Conservation (phyloP, 495 filamentous ascomycete species). For the Neurospora sublineolata region DNA sequence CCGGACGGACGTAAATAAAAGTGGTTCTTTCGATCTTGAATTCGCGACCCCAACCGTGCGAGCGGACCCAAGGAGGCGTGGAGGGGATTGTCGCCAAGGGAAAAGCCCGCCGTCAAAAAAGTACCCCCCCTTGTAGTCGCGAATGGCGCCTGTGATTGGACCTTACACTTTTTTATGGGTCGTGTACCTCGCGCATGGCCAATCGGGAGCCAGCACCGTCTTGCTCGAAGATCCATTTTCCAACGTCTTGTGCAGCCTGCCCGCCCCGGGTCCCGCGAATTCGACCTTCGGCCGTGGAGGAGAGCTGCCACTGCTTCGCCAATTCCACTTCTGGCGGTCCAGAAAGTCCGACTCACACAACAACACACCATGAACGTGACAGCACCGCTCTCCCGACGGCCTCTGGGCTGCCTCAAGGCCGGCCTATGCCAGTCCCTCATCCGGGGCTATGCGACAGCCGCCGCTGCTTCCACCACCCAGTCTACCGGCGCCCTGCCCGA, state of each 20-base stretch:
- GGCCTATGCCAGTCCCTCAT: slow-evolving; percentile 29
- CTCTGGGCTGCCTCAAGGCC: slow-evolving; percentile 55
- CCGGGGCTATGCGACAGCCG: slow-evolving; percentile 16
- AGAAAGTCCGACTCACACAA: slow-evolving; percentile 1
- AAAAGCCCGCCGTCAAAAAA: not conserved
- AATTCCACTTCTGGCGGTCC: not conserved
- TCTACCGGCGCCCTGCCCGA: slow-evolving; percentile 17
- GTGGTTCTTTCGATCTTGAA: not conserved
- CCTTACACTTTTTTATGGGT: not conserved
- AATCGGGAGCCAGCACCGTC: not conserved
- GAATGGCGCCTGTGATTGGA: not conserved
- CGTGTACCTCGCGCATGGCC: not conserved
- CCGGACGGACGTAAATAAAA: slow-evolving; percentile 5
- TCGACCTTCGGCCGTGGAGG: not conserved
- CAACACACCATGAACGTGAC: slow-evolving; percentile 43
- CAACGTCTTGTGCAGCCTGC: not conserved
- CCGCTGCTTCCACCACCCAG: slow-evolving; percentile 7
- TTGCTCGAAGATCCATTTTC: not conserved
- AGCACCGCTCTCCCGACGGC: slow-evolving; percentile 44
- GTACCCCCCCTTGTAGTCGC: not conserved
- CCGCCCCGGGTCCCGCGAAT: not conserved
- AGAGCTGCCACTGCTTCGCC: not conserved
- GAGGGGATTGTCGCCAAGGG: not conserved
- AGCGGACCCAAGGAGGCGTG: not conserved
- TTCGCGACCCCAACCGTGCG: not conserved